Evolutionary conservation across 2,329 filamentous ascomycete species (phyloP), one percentile per base, ranked within the genome.

Genomic region (Phyllosticta paracitricarpa): DNA sequence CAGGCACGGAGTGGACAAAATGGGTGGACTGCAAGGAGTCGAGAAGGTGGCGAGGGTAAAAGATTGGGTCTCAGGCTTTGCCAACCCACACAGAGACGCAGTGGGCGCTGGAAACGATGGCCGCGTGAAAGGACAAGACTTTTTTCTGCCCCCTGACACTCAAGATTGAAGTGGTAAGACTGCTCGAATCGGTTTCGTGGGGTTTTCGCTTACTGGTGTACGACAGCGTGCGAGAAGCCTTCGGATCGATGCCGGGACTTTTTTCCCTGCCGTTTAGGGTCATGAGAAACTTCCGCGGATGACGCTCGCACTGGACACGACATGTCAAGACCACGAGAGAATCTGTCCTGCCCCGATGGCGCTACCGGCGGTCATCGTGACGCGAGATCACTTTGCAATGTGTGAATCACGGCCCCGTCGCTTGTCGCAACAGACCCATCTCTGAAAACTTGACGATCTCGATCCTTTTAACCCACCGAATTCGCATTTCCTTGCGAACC

Each of bases 1-100:
- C 67, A 80, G 84, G 24, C 75, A 78, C 61, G 79, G 75, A 67
- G 80, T 71, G 10, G 66, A 64, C 1, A 62, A 68, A 4, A 68
- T 68, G 10, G 72, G 81, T 63, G 79, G 79, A 19, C 83, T 89
- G 68, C 67, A 85, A 7, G 55, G 30, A 4, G 59, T 58, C 48
- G 76, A 79, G 28, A 92, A 89, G 73, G 81, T 88, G 25, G 80
- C 77, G 64, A 79, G 79, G 56, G 89, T 95, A 40, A 84, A 82
- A 66, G 83, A 88, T 65, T 97, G 91, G 91, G 83, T 90, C 8
- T 72, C 85, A 62, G 77, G 79, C 48, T 94, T 93, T 72, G 84
- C 95, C n/a, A 56, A 61, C 26, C 40, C 59, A 22, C 40, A 48
- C 40, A n/a, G 40, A 48, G 40, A 48, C 40, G 40, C 17, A n/a